phyloP scores from a whole-genome alignment of 1,284 basidiomycete species.

The Puccinia hordei region DNA sequence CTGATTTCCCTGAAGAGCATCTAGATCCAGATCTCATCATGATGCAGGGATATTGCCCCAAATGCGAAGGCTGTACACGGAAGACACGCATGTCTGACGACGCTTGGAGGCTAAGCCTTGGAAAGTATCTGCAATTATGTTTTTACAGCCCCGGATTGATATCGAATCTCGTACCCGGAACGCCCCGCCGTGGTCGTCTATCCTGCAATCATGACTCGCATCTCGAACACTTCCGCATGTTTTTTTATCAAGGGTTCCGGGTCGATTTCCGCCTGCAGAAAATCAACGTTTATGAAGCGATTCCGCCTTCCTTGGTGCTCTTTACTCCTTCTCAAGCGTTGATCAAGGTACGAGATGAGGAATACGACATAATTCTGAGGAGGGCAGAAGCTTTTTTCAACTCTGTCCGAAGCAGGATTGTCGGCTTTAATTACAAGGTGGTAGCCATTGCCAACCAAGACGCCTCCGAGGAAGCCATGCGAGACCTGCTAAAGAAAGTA shows the following conservation, averaged over 20 bases:
- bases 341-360: conserved; percentile 82
- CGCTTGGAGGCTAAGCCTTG: conserved; percentile 72
- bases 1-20: conserved; percentile 54
- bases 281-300: conserved; percentile 78
- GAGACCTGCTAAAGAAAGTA: conserved; percentile 69
- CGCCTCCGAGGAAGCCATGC: conserved; percentile 66
- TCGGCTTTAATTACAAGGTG: conserved; percentile 62
- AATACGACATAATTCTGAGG: conserved; percentile 75
- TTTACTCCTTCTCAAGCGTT: conserved; percentile 81
- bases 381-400: conserved; percentile 70
- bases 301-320: conserved; percentile 84
- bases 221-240: conserved; percentile 88
- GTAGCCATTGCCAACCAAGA: conserved; percentile 47
- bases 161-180: conserved; percentile 16
- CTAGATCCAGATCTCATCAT: conserved; percentile 33
- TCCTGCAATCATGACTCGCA: conserved; percentile 89
- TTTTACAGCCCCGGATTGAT: conserved; percentile 80
- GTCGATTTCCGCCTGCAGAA: conserved; percentile 87
- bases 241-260: conserved; percentile 70
- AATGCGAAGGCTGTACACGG: conserved; percentile 62
- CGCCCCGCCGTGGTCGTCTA: conserved; percentile 15
- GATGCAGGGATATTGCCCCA: conserved; percentile 47
- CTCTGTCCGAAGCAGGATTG: conserved; percentile 63
- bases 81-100: conserved; percentile 89
- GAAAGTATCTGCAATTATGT: conserved; percentile 86